Evolutionary conservation across 441 rosid species (phyloP).

Genomic region (Adansonia madagascariensis): DNA sequence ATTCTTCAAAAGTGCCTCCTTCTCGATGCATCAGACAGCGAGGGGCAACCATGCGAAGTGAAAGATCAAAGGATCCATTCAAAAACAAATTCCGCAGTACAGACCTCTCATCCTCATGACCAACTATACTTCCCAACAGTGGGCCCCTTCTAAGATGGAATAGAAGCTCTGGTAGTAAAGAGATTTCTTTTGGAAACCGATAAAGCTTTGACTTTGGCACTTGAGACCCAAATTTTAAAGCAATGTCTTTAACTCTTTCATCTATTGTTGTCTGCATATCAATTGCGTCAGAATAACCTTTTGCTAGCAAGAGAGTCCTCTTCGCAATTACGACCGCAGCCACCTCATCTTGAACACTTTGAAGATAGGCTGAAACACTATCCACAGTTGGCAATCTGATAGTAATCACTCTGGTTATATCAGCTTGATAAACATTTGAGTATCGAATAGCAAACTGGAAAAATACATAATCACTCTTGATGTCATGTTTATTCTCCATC

Average conservation of each 20-base stretch:
- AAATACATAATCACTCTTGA: conserved; percentile 67
- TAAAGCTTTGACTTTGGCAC: conserved; percentile 79
- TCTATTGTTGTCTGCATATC: conserved; percentile 75
- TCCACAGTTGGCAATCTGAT: conserved; percentile 79
- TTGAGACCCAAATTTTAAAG: conserved; percentile 73
- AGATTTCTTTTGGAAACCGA: conserved; percentile 82
- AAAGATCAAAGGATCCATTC: conserved; percentile 84
- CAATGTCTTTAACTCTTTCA: conserved; percentile 90
- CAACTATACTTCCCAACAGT: conserved; percentile 86
- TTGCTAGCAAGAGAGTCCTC: conserved; percentile 80
- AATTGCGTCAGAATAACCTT: conserved; percentile 61
- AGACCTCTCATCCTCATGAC: conserved; percentile 98
- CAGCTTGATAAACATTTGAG: conserved; percentile 84
- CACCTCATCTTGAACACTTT: conserved; percentile 79
- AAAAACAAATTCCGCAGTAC: conserved; percentile 78
- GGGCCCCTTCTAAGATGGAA: conserved; percentile 94
- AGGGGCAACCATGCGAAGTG: conserved; percentile 92
- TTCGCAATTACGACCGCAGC: conserved; percentile 85
- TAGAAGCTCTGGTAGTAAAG: conserved; percentile 73
- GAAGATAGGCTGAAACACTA: conserved; percentile 81
- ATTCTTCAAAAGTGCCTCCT: conserved; percentile 95
- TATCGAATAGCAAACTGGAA: conserved; percentile 88
- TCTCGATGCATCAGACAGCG: conserved; percentile 91
- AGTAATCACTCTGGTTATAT: conserved; percentile 83
- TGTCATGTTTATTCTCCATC: conserved; percentile 84